These are phyloP conservation scores for Rhizopus stolonifer DNA, from an alignment of 371 early-diverging fungal species.

Conservation along the genomic window DNA sequence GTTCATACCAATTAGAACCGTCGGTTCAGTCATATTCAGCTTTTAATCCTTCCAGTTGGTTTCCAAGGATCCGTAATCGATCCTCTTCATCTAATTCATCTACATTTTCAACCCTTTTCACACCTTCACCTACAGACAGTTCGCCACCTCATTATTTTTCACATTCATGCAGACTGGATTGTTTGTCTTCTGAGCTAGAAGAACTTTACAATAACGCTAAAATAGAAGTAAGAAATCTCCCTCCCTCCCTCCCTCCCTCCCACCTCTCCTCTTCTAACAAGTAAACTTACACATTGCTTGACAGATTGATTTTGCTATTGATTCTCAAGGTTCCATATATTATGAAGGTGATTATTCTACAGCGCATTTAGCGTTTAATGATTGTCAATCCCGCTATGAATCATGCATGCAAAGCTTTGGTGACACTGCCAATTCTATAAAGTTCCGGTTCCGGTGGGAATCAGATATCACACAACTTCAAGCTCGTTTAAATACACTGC, in stretches of 20 bases:
- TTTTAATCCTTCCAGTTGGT: slow-evolving; percentile 17
- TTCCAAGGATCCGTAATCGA: slow-evolving; percentile 18
- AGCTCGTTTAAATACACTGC: slow-evolving; percentile 9
- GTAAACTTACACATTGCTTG: no score
- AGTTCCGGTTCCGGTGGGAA: slow-evolving; percentile 26
- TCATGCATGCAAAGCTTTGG: slow-evolving; percentile 10
- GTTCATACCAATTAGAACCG: slow-evolving; percentile 1
- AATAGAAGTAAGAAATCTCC: slow-evolving; percentile 18
- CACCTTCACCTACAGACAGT: slow-evolving; percentile 4
- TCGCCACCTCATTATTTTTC: not conserved
- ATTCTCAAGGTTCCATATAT: slow-evolving; percentile 31
- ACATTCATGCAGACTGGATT: slow-evolving; percentile 1
- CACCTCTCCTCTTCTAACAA: no score
- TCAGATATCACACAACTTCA: slow-evolving; percentile 17
- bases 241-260: not conserved
- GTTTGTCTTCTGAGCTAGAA: slow-evolving; percentile 19
- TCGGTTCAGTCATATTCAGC: not conserved
- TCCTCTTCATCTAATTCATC: slow-evolving; percentile 16
- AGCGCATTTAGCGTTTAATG: slow-evolving; percentile 17
- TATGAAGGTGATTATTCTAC: slow-evolving; percentile 21
- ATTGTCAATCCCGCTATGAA: slow-evolving; percentile 15
- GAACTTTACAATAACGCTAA: slow-evolving; percentile 16
- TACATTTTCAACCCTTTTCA: slow-evolving; percentile 15
- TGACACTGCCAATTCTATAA: slow-evolving; percentile 15
- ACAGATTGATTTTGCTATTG: slow-evolving; percentile 27